Conservation (phyloP, 345 rosid genomes). For the Zanthoxylum bungeanum region DNA sequence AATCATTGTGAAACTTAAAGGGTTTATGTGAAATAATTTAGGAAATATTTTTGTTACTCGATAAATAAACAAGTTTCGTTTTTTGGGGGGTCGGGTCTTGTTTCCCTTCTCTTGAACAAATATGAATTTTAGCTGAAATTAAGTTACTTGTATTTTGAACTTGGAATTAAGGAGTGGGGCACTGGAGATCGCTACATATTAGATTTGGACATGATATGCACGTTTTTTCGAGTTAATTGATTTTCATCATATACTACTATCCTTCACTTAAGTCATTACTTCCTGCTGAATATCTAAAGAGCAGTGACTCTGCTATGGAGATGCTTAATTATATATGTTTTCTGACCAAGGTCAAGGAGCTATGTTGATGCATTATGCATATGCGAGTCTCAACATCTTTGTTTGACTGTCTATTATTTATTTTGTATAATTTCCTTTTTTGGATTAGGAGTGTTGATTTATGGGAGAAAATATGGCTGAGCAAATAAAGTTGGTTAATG, state of each 20-base stretch:
- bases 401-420: background rate
- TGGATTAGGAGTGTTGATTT: background rate
- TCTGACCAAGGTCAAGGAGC: background rate
- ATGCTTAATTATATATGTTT: background rate
- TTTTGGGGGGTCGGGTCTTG: background rate
- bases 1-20: background rate
- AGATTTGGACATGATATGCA: too few relatives aligned
- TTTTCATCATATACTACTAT: background rate
- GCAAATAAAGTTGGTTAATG: background rate
- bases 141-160: too few relatives aligned
- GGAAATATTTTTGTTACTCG: background rate
- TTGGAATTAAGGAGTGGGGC: too few relatives aligned
- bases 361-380: background rate
- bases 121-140: too few relatives aligned
- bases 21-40: background rate
- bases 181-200: too few relatives aligned
- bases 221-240: too few relatives aligned
- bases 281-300: background rate
- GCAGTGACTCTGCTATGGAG: background rate
- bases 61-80: background rate
- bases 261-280: background rate
- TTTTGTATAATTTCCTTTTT: too few relatives aligned
- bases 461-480: background rate
- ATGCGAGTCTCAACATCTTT: background rate
- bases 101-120: background rate